A percentile compares a stretch with the other conserved stretches of the same genome.
phyloP scores from a whole-genome alignment of 768 basidiomycete species.

The Daedalea quercina region DNA sequence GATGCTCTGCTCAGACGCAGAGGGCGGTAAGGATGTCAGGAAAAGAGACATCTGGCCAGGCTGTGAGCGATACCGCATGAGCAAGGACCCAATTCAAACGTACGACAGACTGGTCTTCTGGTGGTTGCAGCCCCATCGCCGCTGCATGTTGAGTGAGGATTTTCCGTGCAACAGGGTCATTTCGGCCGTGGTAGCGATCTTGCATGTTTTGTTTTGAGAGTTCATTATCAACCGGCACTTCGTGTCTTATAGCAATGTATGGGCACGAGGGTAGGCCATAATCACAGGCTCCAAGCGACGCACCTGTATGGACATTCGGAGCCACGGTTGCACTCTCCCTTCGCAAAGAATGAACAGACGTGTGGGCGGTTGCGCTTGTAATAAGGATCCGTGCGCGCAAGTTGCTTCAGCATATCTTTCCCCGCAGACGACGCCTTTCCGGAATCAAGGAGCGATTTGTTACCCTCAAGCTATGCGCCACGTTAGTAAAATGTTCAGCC shows the following conservation, averaged over 20 bases:
- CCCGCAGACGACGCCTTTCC: conserved; percentile 68
- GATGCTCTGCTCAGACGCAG: conserved; percentile 66
- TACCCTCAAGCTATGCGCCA: conserved; percentile 53
- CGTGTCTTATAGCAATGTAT: conserved; percentile 56
- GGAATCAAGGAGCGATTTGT: conserved; percentile 58
- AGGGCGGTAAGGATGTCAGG: conserved; percentile 64
- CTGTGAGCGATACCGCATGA: conserved; percentile 6
- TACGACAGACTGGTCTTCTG: conserved; percentile 83
- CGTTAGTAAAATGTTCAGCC: not conserved
- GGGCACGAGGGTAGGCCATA: not conserved
- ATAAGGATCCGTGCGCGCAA: conserved; percentile 93
- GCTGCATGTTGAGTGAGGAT: conserved; percentile 80
- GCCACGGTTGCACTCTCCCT: conserved; percentile 92
- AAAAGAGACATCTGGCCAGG: conserved; percentile 72
- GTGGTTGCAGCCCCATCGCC: conserved; percentile 76
- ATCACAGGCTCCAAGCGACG: conserved; percentile 11
- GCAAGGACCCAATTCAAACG: conserved; percentile 26
- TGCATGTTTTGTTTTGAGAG: conserved; percentile 88
- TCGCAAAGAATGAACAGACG: conserved; percentile 90
- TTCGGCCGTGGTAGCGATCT: conserved; percentile 88
- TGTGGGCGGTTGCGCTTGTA: conserved; percentile 96
- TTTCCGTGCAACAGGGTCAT: conserved; percentile 92
- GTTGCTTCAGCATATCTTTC: conserved; percentile 93
- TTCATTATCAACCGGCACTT: conserved; percentile 78
- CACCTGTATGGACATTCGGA: conserved; percentile 85